Conservation (phyloP, 2,329 filamentous ascomycete species). For the Ophiosphaerella narmari region DNA sequence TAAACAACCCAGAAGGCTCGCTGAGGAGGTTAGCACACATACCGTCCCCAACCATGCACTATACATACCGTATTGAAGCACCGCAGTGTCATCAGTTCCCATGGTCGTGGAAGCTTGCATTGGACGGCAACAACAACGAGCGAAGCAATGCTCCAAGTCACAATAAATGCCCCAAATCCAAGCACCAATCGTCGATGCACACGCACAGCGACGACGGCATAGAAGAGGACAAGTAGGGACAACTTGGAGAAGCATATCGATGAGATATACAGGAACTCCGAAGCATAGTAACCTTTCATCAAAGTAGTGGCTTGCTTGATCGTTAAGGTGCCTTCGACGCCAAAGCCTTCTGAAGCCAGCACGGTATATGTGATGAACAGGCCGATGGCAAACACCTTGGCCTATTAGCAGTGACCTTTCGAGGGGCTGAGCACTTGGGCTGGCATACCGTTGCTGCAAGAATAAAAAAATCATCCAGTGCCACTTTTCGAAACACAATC, state of each 20-base stretch:
- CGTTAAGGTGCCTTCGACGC: conserved; percentile 17
- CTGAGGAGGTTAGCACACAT: conserved; percentile 25
- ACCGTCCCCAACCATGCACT: neutral
- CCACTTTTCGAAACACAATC: conserved; percentile 26
- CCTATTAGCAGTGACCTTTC: conserved; percentile 7
- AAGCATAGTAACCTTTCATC: conserved; percentile 40
- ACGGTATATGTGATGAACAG: conserved; percentile 32
- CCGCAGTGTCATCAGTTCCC: conserved; percentile 30
- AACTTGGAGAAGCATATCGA: conserved; percentile 38
- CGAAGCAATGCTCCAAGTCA: conserved; percentile 34
- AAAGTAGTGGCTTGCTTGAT: conserved; percentile 23
- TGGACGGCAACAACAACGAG: conserved; percentile 33
- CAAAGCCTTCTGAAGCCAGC: conserved; percentile 33
- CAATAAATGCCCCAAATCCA: conserved; percentile 27
- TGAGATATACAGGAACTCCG: conserved; percentile 39
- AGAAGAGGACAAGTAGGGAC: conserved; percentile 33
- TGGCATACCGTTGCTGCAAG: conserved; percentile 35
- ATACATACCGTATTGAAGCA: conserved; percentile 38
- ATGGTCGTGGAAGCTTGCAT: conserved; percentile 37
- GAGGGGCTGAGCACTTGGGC: neutral
- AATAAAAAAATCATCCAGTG: conserved; percentile 38
- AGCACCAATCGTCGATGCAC: conserved; percentile 24
- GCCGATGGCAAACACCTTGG: conserved; percentile 31
- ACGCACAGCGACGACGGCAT: conserved; percentile 25
- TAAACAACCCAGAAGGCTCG: conserved; percentile 42